Conservation (phyloP, 768 basidiomycete species). For the Tylopilus sp. region DNA sequence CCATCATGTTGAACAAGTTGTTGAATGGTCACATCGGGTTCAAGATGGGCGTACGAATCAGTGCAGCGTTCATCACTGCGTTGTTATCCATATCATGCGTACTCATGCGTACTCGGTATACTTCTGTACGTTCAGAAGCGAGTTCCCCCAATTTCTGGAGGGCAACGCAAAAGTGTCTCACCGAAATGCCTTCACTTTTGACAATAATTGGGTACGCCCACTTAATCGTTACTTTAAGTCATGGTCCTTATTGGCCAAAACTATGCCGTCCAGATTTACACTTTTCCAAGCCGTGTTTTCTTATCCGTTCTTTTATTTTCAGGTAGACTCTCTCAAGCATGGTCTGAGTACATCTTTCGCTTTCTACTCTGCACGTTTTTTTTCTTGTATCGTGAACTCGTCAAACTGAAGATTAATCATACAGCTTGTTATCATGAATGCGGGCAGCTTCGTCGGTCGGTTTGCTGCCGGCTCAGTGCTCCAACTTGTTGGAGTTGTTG, state of each 20-base stretch:
- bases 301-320: constrained; percentile 57
- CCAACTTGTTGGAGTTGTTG: constrained; percentile 41
- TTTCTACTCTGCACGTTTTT: constrained; percentile 47
- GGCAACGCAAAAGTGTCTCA: constrained; percentile 21
- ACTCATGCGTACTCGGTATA: constrained; percentile 35
- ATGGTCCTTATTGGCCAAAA: background rate
- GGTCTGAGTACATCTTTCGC: constrained; percentile 44
- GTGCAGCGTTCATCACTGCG: constrained; percentile 37
- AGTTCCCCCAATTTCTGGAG: constrained; percentile 13
- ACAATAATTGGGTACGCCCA: constrained; percentile 19
- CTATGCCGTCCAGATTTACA: constrained; percentile 11
- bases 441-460: constrained; percentile 46
- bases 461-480: constrained; percentile 40
- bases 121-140: background rate
- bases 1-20: constrained; percentile 56
- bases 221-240: background rate
- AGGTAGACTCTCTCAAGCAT: constrained; percentile 50
- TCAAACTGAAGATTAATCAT: background rate
- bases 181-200: constrained; percentile 23
- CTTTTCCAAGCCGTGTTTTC: constrained; percentile 39
- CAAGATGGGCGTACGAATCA: constrained; percentile 36
- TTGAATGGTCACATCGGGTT: constrained; percentile 45
- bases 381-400: background rate
- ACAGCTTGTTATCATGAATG: constrained; percentile 54
- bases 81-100: constrained; percentile 37